phyloP scores from a whole-genome alignment of 2,329 filamentous ascomycete genomes.

The Colletotrichum filicis region DNA sequence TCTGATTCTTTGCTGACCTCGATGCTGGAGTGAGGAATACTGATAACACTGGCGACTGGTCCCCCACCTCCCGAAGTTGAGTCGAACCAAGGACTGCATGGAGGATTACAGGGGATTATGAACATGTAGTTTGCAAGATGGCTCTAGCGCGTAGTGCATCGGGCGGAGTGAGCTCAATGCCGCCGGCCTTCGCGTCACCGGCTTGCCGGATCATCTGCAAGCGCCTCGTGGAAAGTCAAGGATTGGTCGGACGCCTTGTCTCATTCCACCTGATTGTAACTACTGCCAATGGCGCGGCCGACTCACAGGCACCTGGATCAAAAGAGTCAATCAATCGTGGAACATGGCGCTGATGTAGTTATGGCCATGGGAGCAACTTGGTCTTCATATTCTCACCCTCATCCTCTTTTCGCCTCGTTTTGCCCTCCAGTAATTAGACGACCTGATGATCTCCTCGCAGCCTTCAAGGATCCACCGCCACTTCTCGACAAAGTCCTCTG shows the following conservation, averaged over 20 bases:
- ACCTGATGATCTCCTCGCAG: conserved; percentile 48
- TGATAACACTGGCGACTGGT: not conserved
- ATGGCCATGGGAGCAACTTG: not conserved
- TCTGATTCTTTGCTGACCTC: not conserved
- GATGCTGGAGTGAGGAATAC: not conserved
- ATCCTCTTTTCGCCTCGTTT: conserved; percentile 15
- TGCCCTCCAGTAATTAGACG: conserved; percentile 48
- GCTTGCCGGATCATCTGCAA: not conserved
- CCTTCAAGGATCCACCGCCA: conserved; percentile 53
- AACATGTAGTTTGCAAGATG: not conserved
- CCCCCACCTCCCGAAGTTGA: not conserved
- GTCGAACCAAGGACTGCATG: not conserved
- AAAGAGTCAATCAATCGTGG: not conserved
- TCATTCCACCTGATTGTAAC: not conserved
- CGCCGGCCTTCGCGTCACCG: too few species aligned
- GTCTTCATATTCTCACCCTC: not conserved
- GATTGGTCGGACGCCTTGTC: not conserved
- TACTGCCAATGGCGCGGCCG: not conserved
- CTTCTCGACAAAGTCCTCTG: conserved; percentile 54
- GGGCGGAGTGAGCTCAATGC: not conserved
- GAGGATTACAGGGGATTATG: not conserved
- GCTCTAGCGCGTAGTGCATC: not conserved
- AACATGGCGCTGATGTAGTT: not conserved
- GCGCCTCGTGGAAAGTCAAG: not conserved
- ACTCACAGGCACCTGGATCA: not conserved